phyloP scores from a whole-genome alignment of 164 flowering plant genomes.

The Protea cynaroides region DNA sequence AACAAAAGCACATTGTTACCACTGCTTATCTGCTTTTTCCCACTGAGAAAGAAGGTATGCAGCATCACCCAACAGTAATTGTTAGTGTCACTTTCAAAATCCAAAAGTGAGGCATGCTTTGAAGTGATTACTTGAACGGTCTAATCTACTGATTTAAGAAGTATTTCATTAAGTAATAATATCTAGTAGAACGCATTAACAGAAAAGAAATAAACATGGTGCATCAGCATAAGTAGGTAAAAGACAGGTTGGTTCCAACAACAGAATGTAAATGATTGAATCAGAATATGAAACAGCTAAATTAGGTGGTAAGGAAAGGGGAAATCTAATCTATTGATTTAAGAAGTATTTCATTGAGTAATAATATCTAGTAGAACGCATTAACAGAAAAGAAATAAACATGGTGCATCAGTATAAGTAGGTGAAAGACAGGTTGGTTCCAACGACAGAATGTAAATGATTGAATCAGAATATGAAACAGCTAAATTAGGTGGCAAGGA shows the following conservation, averaged over 20 bases:
- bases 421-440: too few relatives aligned
- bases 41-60: not conserved
- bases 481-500: not conserved
- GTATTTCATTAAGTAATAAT: not conserved
- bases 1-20: not conserved
- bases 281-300: not conserved
- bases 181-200: not conserved
- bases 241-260: too few relatives aligned
- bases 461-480: not conserved
- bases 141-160: not conserved
- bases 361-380: not conserved
- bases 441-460: too few relatives aligned
- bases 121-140: not conserved
- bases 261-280: too few relatives aligned
- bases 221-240: too few relatives aligned
- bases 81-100: not conserved
- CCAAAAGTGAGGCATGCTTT: not conserved
- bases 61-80: not conserved
- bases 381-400: too few relatives aligned
- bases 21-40: not conserved
- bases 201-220: too few relatives aligned
- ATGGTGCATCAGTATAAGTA: too few relatives aligned
- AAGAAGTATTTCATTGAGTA: not conserved
- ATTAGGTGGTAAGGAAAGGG: not conserved
- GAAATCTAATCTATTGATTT: not conserved